phyloP scores from a whole-genome alignment of 257 asterid genomes.

The Solanum piurae region DNA sequence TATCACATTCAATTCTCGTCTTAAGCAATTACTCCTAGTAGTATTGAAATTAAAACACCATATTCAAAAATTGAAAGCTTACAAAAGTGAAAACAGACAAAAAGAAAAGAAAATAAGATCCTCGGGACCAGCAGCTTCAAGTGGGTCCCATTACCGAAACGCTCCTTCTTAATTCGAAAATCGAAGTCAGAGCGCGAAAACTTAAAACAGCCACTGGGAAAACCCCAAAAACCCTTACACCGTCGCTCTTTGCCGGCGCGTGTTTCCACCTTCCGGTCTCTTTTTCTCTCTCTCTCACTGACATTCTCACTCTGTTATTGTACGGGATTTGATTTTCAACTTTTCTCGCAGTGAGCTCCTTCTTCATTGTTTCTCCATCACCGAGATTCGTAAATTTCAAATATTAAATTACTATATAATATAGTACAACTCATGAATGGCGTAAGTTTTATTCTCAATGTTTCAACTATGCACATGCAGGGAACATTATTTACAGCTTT shows the following conservation, averaged over 20 bases:
- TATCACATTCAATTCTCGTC: neutral
- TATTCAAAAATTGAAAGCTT: neutral
- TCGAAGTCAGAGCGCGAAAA: conserved; percentile 48
- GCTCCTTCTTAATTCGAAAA: conserved; percentile 44
- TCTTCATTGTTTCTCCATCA: conserved; percentile 7
- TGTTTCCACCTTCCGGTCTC: neutral
- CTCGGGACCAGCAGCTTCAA: neutral
- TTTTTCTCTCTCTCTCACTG: neutral
- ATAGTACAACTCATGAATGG: neutral
- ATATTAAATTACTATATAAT: neutral
- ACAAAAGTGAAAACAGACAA: neutral
- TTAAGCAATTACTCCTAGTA: neutral
- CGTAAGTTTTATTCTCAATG: neutral
- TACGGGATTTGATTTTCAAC: conserved; percentile 13
- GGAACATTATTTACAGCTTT: neutral
- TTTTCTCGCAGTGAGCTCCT: neutral
- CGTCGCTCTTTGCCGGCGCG: neutral
- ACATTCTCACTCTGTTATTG: conserved; percentile 14
- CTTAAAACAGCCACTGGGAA: neutral
- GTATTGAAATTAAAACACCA: neutral
- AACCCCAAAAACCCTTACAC: neutral
- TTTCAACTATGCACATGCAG: neutral
- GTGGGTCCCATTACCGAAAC: conserved; percentile 5
- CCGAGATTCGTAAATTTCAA: conserved; percentile 20
- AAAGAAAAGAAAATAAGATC: neutral